These are phyloP conservation scores for Mucor mucedo DNA, from an alignment of 371 early-diverging fungal genomes.

Conservation along the genomic window DNA sequence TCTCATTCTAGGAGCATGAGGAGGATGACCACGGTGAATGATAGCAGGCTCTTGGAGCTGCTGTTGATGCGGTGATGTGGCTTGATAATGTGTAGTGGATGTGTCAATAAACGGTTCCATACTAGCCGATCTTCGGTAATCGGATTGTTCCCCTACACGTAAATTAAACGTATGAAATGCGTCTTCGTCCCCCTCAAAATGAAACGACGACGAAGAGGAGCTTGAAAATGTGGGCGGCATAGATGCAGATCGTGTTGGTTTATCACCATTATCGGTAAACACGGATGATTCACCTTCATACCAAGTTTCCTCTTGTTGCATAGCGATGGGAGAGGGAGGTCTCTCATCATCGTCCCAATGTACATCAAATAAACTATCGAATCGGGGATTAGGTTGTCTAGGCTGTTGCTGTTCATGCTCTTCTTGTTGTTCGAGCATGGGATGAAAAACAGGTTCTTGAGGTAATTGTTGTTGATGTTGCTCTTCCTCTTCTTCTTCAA, in stretches of 20 bases:
- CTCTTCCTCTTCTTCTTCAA: conserved; percentile 10
- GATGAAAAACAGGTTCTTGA: background rate
- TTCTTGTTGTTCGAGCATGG: background rate
- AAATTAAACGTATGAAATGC: no score
- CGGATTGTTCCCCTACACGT: background rate
- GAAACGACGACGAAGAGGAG: background rate
- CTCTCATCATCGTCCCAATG: conserved; percentile 4
- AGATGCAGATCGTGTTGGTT: conserved; percentile 13
- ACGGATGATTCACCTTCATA: background rate
- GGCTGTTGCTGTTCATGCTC: background rate
- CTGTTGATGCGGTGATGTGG: no score
- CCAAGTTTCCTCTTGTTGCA: background rate
- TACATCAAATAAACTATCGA: conserved; percentile 10
- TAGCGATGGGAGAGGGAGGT: conserved; percentile 7
- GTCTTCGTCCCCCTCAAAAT: background rate
- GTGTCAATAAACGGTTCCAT: conserved; percentile 20
- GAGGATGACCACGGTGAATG: conserved; percentile 10
- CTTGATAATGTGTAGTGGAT: background rate
- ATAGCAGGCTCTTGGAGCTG: background rate
- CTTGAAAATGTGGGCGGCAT: conserved; percentile 15
- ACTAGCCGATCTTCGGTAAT: conserved; percentile 12
- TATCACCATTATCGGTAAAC: background rate
- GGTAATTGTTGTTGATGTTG: background rate
- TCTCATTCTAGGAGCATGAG: conserved; percentile 23
- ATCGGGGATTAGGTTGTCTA: background rate